Evolutionary conservation across 108 stramenopile species (phyloP), one percentile per base, ranked within the genome.

Genomic region (Cyclostephanos tholiformis): DNA sequence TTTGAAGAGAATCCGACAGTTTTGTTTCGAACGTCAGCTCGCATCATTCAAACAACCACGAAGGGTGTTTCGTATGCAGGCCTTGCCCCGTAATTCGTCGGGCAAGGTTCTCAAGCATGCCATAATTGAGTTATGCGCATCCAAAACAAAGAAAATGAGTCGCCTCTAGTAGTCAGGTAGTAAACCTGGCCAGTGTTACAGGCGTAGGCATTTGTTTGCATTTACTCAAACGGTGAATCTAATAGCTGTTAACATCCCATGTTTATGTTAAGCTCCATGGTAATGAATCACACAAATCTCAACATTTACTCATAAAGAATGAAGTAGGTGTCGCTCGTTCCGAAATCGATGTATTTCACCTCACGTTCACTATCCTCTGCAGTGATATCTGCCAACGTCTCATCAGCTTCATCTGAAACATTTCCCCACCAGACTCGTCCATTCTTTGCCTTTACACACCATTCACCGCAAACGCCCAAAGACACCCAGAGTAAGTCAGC

Each of bases 351-450:
- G 53, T 77, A 86, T 60, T 80, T 80, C 35, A 90, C 68, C 57
- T 77, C 85, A 53, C 63, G 68, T 25, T 86, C 87, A 5, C 63
- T 65, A 23, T 84, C 78, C 7, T 79, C 65, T 13, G 64, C 66
- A 51, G 83, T 52, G 30, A 94, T 71, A 20, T 79, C 74, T 19
- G 74, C 32, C 65, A 91, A 79, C 16, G 78, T 69, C 36, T 70
- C 63, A 70, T 89, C 85, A 23, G 88, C 58, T 51, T 90, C 89
- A 3, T 85, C 67, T 10, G 81, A 73, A 7, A 91, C 88, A 8
- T 87, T 88, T 66, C 86, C 86, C 90, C 90, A 94, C 89, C 90
- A 94, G 75, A 89, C 84, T n/a, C 86, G 82, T 44, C 88, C 88
- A 67, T 89, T 90, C 56, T 77, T 75, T 1, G 89, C 84, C 68